Evolutionary conservation across 2,329 filamentous ascomycete genomes (phyloP).

Genomic region (Ceratocystiopsis brevicomis): DNA sequence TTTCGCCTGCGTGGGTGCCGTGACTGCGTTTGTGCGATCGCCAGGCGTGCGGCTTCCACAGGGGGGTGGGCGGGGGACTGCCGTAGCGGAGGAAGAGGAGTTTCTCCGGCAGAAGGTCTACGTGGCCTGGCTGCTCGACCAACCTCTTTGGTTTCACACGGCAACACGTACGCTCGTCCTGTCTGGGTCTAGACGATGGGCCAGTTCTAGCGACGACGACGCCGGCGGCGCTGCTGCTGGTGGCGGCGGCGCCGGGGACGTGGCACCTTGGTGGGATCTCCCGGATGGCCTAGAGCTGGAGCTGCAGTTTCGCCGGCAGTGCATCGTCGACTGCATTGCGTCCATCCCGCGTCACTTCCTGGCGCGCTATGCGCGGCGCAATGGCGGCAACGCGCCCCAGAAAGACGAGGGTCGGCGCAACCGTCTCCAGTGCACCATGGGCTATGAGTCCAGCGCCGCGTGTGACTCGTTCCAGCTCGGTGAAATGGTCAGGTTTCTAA

Average conservation of each 20-base stretch:
- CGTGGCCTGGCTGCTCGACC: constrained; percentile 44
- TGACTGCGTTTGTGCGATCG: constrained; percentile 34
- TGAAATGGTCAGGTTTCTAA: constrained; percentile 56
- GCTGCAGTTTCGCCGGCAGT: constrained; percentile 44
- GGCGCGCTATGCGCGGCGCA: constrained; percentile 33
- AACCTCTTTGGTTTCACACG: constrained; percentile 38
- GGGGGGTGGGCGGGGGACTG: neutral
- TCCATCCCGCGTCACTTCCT: constrained; percentile 53
- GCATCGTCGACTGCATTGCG: constrained; percentile 48
- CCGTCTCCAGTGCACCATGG: constrained; percentile 44
- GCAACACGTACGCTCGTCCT: constrained; percentile 48
- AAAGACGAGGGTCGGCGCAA: no score
- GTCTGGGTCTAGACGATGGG: constrained; percentile 43
- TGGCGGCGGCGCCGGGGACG: constrained; percentile 12
- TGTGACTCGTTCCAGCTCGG: constrained; percentile 66
- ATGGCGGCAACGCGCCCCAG: no score
- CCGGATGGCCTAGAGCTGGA: constrained; percentile 50
- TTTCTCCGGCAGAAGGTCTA: constrained; percentile 50
- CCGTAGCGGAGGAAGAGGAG: constrained; percentile 29
- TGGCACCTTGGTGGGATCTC: constrained; percentile 51
- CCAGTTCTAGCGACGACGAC: constrained; percentile 10
- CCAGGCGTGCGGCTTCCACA: constrained; percentile 32
- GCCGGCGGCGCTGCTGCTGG: constrained; percentile 15
- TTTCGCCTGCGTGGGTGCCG: constrained; percentile 42
- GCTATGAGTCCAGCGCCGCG: constrained; percentile 51